Evolutionary conservation across 768 basidiomycete genomes (phyloP).

Genomic region (Tulasnella sp.): DNA sequence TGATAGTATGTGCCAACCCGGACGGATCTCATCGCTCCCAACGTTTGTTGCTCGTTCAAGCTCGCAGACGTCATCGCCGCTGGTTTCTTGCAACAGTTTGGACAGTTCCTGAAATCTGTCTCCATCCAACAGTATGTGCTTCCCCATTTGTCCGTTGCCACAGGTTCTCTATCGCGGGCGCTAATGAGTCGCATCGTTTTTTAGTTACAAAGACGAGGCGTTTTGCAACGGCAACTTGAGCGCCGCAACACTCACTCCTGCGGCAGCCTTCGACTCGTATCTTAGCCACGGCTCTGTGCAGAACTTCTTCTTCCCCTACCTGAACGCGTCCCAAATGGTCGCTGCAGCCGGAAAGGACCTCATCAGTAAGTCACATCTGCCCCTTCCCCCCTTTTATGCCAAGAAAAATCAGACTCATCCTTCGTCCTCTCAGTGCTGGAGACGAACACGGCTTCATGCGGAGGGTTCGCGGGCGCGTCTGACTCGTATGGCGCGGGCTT

Average conservation of each 20-base stretch:
- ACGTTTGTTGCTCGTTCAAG: slow-evolving; percentile 29
- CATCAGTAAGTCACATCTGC: background rate
- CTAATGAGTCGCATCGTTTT: too few relatives aligned
- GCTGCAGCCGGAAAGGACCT: background rate
- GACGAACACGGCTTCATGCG: slow-evolving; percentile 41
- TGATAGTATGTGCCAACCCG: slow-evolving; percentile 11
- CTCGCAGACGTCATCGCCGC: slow-evolving; percentile 25
- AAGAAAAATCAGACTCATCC: too few relatives aligned
- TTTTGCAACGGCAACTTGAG: background rate
- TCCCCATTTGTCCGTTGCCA: background rate
- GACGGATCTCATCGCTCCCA: slow-evolving; percentile 27
- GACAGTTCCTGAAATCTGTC: slow-evolving; percentile 15
- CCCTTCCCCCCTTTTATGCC: background rate
- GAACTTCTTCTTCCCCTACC: slow-evolving; percentile 7
- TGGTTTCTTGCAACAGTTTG: slow-evolving; percentile 24
- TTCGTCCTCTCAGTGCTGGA: slow-evolving; percentile 28
- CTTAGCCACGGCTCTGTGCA: slow-evolving; percentile 4
- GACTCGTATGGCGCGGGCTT: slow-evolving; percentile 50
- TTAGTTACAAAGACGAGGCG: slow-evolving; percentile 7
- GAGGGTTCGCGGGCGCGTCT: slow-evolving; percentile 41
- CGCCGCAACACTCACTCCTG: background rate
- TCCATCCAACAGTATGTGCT: slow-evolving; percentile 3
- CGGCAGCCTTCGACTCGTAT: slow-evolving; percentile 3
- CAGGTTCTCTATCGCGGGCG: too few relatives aligned
- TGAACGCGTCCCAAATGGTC: slow-evolving; percentile 7